Evolutionary conservation across 2,329 filamentous ascomycete genomes (phyloP), one percentile per base, ranked within the genome.

Genomic region (Didymella sp.): DNA sequence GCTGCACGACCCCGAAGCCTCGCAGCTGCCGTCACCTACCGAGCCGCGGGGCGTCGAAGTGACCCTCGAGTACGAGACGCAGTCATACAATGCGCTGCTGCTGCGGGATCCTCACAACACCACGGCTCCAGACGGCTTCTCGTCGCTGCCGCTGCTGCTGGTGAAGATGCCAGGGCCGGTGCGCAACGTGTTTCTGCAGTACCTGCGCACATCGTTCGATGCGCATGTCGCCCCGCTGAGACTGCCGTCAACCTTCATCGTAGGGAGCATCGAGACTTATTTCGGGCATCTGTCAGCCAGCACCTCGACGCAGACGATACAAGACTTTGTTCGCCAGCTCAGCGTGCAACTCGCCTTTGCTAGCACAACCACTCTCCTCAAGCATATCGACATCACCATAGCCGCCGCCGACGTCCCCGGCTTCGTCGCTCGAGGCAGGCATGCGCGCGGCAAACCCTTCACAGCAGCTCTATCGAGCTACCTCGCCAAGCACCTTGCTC

Each of bases 241-340:
- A 5, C 74, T 84, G 3, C 70, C 78, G 0, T 77, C 81, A 0
- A 57, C 63, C 7, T 81, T 82, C 56, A 72, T 84, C 28, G 79
- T 78, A n/a, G 62, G 69, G 0, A 71, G 73, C 1, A 70, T 84
- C 15, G 80, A 82, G 57, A 74, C 65, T 0, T 86, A 92, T 58
- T 80, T 94, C 51, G 85, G 84, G 13, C 79, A 84, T 54, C 77
- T 93, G 13, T 78, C 83, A 3, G 60, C 70, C 25, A 42, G 40
- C 46, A 53, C 51, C 49, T 73, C 73, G 4, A 71, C 68, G 2
- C 69, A 73, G 49, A 56, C 68, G 5, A 71, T 75, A 12, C 62
- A 64, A 31, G 64, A 73, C 51, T 60, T 73, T 15, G 64, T 77
- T 38, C 64, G 69, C 9, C 68, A 72, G 49, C 60, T 78, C n/a